phyloP scores from a whole-genome alignment of 2,329 filamentous ascomycete genomes.

The Botryotinia narcissicola region DNA sequence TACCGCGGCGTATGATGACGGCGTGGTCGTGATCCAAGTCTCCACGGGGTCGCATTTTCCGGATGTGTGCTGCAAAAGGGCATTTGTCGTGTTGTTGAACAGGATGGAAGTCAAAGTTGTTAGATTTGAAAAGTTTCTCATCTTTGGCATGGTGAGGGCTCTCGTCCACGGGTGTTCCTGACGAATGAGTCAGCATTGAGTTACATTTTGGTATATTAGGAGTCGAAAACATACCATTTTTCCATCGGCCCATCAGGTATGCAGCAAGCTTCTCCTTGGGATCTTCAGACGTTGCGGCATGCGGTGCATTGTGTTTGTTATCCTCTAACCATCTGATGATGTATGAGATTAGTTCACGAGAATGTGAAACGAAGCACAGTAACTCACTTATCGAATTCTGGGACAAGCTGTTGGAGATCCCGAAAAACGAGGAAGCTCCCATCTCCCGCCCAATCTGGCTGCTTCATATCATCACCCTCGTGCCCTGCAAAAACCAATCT shows the following conservation, averaged over 20 bases:
- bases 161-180: conserved; percentile 4
- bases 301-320: neutral
- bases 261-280: conserved; percentile 5
- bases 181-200: neutral
- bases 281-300: neutral
- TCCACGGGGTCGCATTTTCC: conserved; percentile 46
- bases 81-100: conserved; percentile 40
- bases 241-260: conserved; percentile 12
- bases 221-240: conserved; percentile 27
- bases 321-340: conserved; percentile 6
- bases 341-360: neutral
- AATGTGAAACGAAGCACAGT: conserved; percentile 34
- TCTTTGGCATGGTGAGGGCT: neutral
- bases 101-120: conserved; percentile 36
- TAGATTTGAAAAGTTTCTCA: conserved; percentile 31
- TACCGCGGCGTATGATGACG: conserved; percentile 46
- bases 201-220: conserved; percentile 9
- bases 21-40: conserved; percentile 37
- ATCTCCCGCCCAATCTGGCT: conserved; percentile 44
- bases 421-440: conserved; percentile 47
- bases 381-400: conserved; percentile 45
- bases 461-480: conserved; percentile 38
- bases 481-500: conserved; percentile 23
- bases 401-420: conserved; percentile 46
- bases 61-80: conserved; percentile 47